Conservation (phyloP, 495 filamentous ascomycete genomes). For the Tricharina praecox region DNA sequence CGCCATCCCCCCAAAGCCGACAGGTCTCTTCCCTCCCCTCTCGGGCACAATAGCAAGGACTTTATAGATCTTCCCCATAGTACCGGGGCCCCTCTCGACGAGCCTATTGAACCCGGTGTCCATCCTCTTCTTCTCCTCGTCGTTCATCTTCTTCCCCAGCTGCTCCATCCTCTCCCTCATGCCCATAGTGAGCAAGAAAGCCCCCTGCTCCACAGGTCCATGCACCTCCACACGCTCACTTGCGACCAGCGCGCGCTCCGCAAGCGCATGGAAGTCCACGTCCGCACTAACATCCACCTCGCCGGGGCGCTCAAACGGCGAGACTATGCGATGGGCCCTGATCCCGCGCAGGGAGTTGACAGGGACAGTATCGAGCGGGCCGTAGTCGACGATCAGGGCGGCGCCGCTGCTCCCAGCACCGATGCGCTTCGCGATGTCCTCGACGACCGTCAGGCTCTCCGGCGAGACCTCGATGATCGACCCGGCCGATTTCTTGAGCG, state of each 20-base stretch:
- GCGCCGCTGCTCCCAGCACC: conserved; percentile 67
- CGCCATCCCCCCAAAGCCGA: conserved; percentile 80
- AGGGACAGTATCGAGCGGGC: conserved; percentile 59
- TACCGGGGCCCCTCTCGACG: conserved; percentile 56
- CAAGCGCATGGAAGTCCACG: conserved; percentile 75
- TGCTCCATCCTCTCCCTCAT: conserved; percentile 53
- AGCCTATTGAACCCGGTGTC: conserved; percentile 60
- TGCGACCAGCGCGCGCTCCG: conserved; percentile 58
- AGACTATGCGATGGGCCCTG: conserved; percentile 49
- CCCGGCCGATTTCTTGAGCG: conserved; percentile 44
- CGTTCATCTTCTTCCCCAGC: conserved; percentile 13
- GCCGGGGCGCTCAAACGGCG: conserved; percentile 60
- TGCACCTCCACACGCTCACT: conserved; percentile 75
- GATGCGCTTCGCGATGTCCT: conserved; percentile 68
- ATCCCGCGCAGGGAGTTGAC: conserved; percentile 81
- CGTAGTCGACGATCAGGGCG: conserved; percentile 88
- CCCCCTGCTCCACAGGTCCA: conserved; percentile 75
- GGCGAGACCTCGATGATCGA: conserved; percentile 76
- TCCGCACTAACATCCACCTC: conserved; percentile 74
- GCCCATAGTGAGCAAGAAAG: conserved; percentile 63
- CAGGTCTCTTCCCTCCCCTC: conserved; percentile 56
- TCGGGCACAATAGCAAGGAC: conserved; percentile 78
- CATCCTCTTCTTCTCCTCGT: conserved; percentile 30
- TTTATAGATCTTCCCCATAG: conserved; percentile 92
- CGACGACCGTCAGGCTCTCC: conserved; percentile 57